Conservation (phyloP, 495 filamentous ascomycete genomes). For the Amniculicola lignicola region DNA sequence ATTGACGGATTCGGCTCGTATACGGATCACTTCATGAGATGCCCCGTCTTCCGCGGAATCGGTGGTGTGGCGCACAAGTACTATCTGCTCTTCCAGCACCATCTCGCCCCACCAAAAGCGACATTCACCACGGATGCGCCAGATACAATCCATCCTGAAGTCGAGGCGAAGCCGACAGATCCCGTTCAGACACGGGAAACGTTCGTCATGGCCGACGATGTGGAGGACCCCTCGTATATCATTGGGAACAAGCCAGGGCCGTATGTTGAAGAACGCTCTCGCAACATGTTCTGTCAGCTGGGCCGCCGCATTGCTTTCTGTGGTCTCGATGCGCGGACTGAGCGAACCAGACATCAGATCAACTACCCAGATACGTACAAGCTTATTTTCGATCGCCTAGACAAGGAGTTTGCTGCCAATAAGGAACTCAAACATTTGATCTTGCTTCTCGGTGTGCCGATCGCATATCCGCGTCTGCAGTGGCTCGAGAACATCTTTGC, state of each 20-base stretch:
- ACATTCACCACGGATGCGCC: conserved; percentile 75
- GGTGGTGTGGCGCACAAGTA: conserved; percentile 68
- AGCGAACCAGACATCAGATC: conserved; percentile 87
- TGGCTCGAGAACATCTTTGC: conserved; percentile 89
- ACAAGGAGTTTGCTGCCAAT: conserved; percentile 59
- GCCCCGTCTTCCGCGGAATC: conserved; percentile 85
- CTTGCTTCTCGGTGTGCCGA: conserved; percentile 84
- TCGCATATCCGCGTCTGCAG: conserved; percentile 88
- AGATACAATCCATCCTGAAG: conserved; percentile 48
- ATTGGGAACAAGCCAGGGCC: conserved; percentile 70
- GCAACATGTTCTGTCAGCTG: conserved; percentile 78
- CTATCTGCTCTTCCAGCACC: conserved; percentile 93
- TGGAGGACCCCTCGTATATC: conserved; percentile 72
- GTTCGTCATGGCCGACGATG: conserved; percentile 59
- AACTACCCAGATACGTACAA: conserved; percentile 91
- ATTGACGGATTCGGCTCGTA: conserved; percentile 88
- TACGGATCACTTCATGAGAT: conserved; percentile 89
- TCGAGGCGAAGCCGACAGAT: conserved; percentile 56
- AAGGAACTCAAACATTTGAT: conserved; percentile 75
- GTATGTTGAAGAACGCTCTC: conserved; percentile 77
- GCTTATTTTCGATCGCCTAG: conserved; percentile 67
- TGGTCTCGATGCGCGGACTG: conserved; percentile 85
- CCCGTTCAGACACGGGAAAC: conserved; percentile 64
- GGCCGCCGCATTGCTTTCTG: conserved; percentile 80
- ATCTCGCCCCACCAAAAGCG: conserved; percentile 73